Evolutionary conservation across 768 basidiomycete species (phyloP), one percentile per base, ranked within the genome.

Genomic region (Rhizopogon vulgaris): DNA sequence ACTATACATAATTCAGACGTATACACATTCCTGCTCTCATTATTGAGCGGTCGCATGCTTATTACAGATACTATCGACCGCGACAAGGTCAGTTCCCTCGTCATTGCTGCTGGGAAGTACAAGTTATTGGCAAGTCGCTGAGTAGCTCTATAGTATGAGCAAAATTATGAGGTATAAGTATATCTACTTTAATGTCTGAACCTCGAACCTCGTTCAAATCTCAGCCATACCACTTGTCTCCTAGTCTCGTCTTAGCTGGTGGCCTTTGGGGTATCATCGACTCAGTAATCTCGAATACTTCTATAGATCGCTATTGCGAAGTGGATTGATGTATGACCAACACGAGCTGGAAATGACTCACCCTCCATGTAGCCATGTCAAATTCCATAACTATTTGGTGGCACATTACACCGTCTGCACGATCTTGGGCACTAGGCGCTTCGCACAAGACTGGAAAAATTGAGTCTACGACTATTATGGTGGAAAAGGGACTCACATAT

Each of bases 331-430:
- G 39, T 34, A 50, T 4, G 54, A 49, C 32, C 4, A 27, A 18
- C 10, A 27, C 34, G 17, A 9, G 17, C 11, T 39, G 15, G 25
- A 27, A 41, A 52, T 39, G 12, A 65, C 77, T 45, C 56, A 93
- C 94, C 79, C 77, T 70, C 94, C 94, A 99, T 0, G 86, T 85
- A 3, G 82, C 78, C 82, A 89, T 85, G 58, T 95, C 94, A 59
- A 97, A 84, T 66, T 97, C 94, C 56, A 96, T 75, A 0, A 99
- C 88, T 56, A 92, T 79, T 65, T 99, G 95, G 41, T 82, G 79
- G 62, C 88, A 92, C 56, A 76, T 75, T 36, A 89, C 71, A 1
- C 86, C 84, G 0, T 74, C 72, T 1, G 68, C 69, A 55, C 84
- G 84, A 56, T 90, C 85, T 18, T 83, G 76, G 49, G 80, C 73